These are phyloP conservation scores for Saksenaea oblongispora DNA, from an alignment of 371 early-diverging fungal genomes.

Conservation along the genomic window DNA sequence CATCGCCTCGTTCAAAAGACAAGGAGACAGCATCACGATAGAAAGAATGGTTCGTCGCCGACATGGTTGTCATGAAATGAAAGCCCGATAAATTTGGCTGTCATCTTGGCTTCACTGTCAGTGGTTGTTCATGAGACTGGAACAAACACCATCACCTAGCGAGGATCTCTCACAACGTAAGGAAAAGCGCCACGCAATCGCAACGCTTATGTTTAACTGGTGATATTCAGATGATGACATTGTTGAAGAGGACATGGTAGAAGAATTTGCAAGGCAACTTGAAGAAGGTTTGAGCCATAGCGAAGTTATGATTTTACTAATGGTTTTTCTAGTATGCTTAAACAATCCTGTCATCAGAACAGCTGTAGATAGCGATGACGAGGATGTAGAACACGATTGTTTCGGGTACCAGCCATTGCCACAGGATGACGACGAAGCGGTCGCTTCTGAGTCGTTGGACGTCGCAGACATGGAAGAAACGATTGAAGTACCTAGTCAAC, in stretches of 20 bases:
- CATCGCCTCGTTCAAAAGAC: too few species aligned
- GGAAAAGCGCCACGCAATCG: background rate
- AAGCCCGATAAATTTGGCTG: too few species aligned
- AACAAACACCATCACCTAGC: too few species aligned
- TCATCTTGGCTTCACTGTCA: too few species aligned
- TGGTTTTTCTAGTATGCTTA: conserved; percentile 13
- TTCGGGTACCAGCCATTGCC: conserved; percentile 34
- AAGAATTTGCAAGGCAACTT: conserved; percentile 40
- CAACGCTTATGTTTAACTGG: background rate
- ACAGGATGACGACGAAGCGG: conserved; percentile 31
- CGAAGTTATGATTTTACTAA: background rate
- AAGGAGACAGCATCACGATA: too few species aligned
- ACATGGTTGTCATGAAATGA: too few species aligned
- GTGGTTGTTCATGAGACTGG: too few species aligned
- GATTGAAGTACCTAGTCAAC: conserved; percentile 5
- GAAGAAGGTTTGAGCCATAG: conserved; percentile 24
- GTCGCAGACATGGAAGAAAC: conserved; percentile 23
- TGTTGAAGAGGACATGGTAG: conserved; percentile 23
- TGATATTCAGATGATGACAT: background rate
- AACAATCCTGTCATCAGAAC: background rate
- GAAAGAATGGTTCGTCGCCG: too few species aligned
- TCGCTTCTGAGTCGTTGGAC: background rate
- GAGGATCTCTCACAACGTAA: too few species aligned
- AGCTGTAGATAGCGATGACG: conserved; percentile 14
- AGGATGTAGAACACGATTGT: conserved; percentile 8